phyloP scores from a whole-genome alignment of 2,329 filamentous ascomycete species.

The Pseudocercospora cruenta region DNA sequence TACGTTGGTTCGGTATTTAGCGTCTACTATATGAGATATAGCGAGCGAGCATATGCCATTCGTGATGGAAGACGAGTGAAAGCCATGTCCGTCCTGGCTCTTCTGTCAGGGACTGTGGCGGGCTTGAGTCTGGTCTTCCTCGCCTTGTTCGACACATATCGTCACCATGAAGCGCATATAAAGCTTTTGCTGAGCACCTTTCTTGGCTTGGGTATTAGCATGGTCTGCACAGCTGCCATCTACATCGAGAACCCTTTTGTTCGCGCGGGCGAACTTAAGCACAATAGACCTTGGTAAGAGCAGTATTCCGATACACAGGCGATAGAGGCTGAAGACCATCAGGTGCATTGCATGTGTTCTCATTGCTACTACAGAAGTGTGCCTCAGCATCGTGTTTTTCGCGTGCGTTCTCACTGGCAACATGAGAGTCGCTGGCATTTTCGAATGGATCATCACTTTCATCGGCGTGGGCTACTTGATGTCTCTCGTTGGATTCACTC shows the following conservation, averaged over 20 bases:
- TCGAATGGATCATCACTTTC: background rate
- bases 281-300: background rate
- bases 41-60: background rate
- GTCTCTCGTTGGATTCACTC: background rate
- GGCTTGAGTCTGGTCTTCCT: constrained; percentile 1
- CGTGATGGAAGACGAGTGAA: background rate
- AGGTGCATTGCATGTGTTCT: background rate
- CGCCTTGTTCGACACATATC: constrained; percentile 2
- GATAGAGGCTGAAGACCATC: background rate
- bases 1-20: background rate
- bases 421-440: constrained; percentile 10
- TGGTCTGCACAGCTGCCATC: background rate
- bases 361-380: background rate
- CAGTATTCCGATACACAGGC: no score
- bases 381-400: constrained; percentile 6
- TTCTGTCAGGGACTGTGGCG: background rate
- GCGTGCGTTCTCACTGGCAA: background rate
- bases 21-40: constrained; percentile 2
- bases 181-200: constrained; percentile 9
- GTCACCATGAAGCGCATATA: background rate
- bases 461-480: constrained; percentile 8
- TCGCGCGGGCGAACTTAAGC: no score
- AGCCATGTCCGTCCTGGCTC: background rate
- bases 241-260: constrained; percentile 1
- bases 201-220: background rate